Base-by-base conservation (phyloP, 208 protist genomes). In the Leishmania braziliensis region DNA sequence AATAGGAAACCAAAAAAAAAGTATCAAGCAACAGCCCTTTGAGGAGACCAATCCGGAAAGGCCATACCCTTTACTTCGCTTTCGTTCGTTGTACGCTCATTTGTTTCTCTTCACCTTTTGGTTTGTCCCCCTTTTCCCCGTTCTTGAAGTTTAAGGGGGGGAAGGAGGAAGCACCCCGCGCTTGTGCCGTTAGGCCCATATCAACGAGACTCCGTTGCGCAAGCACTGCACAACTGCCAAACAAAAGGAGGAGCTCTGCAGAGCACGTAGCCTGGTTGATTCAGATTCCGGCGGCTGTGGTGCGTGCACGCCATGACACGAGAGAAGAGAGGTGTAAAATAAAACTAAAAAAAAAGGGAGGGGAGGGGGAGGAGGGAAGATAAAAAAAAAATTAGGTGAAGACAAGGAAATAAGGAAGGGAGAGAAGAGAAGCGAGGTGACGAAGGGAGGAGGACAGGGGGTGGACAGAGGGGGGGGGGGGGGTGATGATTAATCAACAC, bases 1-100 rank as follows among this genome's bases (percentile, higher is more conserved):
- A 46, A 33, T 71, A 84, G 60, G 51, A 29, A 68, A 78, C 16
- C 33, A 48, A 48, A 76, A 54, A 36, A 68, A 71, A 43, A 29
- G 29, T 10, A 68, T 68, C 62, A 68, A 68, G 29, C 62, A 68
- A 68, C 29, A 0, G 62, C 58, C 26, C 58, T 33, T 63, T 5
- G 29, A 63, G 26, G 14, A 23, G 58, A 63, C 58, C 9, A 29
- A 10, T 33, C 58, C 3, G 20, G 58, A 63, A n/a, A 63, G 8
- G 58, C 26, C 26, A 63, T n/a, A 63, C 58, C 16, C 10, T 33
- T 63, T 63, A 63, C 58, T 63, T 63, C 10, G 58, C 58, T 29
- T 63, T 18, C 29, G 8, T 33, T 33, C 58, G 26, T 14, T 33
- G 26, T 14, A 63, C 26, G 43, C 43, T 46, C 43, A 46, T 46